phyloP scores from a whole-genome alignment of 805 yeast genomes.

The Lachancea nothofagi region DNA sequence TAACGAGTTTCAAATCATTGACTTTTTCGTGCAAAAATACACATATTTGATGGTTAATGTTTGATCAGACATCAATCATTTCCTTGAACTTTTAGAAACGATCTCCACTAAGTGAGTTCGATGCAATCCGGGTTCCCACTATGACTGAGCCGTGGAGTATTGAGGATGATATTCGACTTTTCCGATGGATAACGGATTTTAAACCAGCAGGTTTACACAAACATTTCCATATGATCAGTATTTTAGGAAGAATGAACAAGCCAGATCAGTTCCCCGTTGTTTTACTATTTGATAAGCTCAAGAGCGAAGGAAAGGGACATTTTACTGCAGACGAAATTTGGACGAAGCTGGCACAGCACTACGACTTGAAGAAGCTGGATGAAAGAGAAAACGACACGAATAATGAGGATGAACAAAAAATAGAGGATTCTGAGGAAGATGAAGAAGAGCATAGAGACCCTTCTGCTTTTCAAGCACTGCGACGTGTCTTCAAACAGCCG shows the following conservation, averaged over 20 bases:
- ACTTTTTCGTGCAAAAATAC: no score
- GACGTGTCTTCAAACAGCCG: slow-evolving; percentile 7
- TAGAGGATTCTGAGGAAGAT: slow-evolving; percentile 10
- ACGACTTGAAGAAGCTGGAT: slow-evolving; percentile 55
- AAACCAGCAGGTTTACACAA: slow-evolving; percentile 61
- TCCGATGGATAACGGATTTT: slow-evolving; percentile 55
- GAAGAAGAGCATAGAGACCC: slow-evolving; percentile 7
- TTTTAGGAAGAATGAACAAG: slow-evolving; percentile 33
- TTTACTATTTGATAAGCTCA: slow-evolving; percentile 16
- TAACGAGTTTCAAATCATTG: no score
- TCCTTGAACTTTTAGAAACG: no score
- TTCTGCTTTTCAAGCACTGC: slow-evolving; percentile 8
- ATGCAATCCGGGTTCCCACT: neutral
- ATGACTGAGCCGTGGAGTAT: slow-evolving; percentile 43
- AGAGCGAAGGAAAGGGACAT: slow-evolving; percentile 20
- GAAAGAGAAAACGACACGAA: slow-evolving; percentile 39
- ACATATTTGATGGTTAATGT: no score
- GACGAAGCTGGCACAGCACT: slow-evolving; percentile 48
- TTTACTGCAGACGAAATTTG: slow-evolving; percentile 50
- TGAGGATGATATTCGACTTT: slow-evolving; percentile 57
- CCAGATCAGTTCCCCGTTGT: slow-evolving; percentile 38
- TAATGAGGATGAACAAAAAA: slow-evolving; percentile 8
- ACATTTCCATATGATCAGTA: slow-evolving; percentile 38
- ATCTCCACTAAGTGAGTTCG: no score
- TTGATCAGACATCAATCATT: no score